Base-by-base conservation (phyloP, 2,329 filamentous ascomycete genomes). In the Aureobasidium sp. region DNA sequence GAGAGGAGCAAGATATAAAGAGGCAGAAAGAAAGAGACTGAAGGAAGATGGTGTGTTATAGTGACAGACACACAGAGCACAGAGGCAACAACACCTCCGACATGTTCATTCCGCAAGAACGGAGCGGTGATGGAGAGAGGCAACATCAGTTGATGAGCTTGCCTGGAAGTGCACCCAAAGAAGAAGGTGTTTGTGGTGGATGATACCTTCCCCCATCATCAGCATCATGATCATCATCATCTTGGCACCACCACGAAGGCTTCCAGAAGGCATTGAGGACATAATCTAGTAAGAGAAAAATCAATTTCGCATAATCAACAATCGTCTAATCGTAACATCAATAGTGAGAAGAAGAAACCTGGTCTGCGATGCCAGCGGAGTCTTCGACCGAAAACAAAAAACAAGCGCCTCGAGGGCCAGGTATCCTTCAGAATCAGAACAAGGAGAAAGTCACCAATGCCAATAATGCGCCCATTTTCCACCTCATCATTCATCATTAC, bases 321-420 rank as follows among this genome's bases (percentile, higher is more conserved):
- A 46, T 56, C 53, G 53, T 56, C 53, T 56, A 56, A 56, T 56
- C 53, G 27, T 56, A 44, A 46, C 53, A 46, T 44, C 13, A 56
- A 34, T 43, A n/a, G 24, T 52, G 17, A 20, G 29, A 55, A 43
- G 13, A 26, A 44, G 20, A 44, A 20, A n/a, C 41, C 39, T 46
- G 53, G 53, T 34, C 53, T 56, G 53, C 13, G 27, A 34, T 47
- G 29, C 53, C 39, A 29, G 15, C 12, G 26, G 32, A 10, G 34
- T 27, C 46, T 4, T 37, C 34, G 43, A 55, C 17, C 17, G 17
- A 5, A 13, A 59, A 34, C 17, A 59, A 39, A 56, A 20, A 12
- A 44, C 26, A 41, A 43, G 29, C 34, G 52, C 52, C 52, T 57
- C 53, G 3, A 56, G 27, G 44, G 13, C 10, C 27, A 46, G 53